These are phyloP conservation scores for Lepraria neglecta DNA, from an alignment of 495 filamentous ascomycete species.

Conservation along the genomic window DNA sequence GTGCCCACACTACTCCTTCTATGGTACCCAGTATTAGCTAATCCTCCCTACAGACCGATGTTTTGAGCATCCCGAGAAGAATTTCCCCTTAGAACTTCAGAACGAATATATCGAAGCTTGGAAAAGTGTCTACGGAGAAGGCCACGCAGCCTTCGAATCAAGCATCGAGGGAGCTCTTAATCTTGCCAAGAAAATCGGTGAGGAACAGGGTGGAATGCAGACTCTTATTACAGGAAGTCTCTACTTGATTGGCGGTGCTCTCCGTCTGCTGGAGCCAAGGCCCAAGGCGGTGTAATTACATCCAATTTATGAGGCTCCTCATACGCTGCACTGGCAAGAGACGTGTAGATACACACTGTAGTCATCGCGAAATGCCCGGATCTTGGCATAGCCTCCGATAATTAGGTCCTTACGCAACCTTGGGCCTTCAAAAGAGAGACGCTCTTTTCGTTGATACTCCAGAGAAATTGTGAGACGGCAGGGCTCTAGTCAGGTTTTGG, in stretches of 20 bases:
- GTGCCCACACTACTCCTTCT: not conserved
- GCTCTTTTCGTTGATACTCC: not conserved
- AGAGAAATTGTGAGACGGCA: not conserved
- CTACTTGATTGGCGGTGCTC: slow-evolving; percentile 54
- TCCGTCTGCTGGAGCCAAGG: slow-evolving; percentile 33
- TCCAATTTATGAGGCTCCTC: too few species aligned
- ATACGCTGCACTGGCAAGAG: not conserved
- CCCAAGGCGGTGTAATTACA: not conserved
- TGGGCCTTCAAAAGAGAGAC: not conserved
- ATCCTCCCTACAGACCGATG: slow-evolving; percentile 29
- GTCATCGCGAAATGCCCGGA: not conserved
- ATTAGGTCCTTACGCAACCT: not conserved
- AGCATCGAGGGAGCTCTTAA: slow-evolving; percentile 36
- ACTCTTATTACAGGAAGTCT: slow-evolving; percentile 58
- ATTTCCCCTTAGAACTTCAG: slow-evolving; percentile 29
- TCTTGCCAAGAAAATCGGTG: slow-evolving; percentile 29
- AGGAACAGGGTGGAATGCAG: slow-evolving; percentile 31
- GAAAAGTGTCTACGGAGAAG: slow-evolving; percentile 28
- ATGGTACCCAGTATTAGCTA: not conserved
- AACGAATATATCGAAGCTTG: slow-evolving; percentile 29
- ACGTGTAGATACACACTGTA: not conserved
- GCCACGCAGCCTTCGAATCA: slow-evolving; percentile 26
- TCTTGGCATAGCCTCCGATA: not conserved
- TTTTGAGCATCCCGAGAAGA: slow-evolving; percentile 24
- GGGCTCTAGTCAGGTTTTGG: not conserved